Evolutionary conservation across 768 basidiomycete species (phyloP).

Genomic region (Suillus spraguei): DNA sequence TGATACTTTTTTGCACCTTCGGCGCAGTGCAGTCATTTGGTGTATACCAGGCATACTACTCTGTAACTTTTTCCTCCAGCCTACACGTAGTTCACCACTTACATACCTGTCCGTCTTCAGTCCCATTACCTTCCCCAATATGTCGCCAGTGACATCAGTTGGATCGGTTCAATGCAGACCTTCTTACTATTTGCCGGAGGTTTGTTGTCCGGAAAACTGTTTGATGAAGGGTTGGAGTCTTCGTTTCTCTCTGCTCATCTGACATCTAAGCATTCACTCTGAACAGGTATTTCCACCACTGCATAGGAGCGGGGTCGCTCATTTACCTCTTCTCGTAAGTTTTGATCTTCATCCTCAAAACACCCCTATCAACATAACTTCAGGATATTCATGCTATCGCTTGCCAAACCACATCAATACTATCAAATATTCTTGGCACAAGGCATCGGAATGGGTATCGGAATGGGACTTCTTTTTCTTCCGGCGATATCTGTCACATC

Average conservation of each 20-base stretch:
- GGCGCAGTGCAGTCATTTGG: constrained; percentile 50
- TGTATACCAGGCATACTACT: constrained; percentile 57
- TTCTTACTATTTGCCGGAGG: constrained; percentile 51
- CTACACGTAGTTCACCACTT: background rate
- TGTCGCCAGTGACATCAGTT: constrained; percentile 46
- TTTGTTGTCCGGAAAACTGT: constrained; percentile 45
- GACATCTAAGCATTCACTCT: background rate
- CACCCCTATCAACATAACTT: constrained; percentile 16
- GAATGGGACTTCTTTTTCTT: constrained; percentile 56
- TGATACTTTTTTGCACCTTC: constrained; percentile 51
- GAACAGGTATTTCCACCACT: constrained; percentile 43
- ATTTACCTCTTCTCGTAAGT: constrained; percentile 48
- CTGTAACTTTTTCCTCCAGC: constrained; percentile 27
- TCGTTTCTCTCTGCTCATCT: constrained; percentile 9
- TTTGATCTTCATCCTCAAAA: background rate
- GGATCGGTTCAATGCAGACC: constrained; percentile 55
- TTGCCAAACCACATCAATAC: constrained; percentile 47
- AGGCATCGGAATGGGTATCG: constrained; percentile 58
- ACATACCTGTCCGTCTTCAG: constrained; percentile 21
- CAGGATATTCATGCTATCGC: constrained; percentile 54
- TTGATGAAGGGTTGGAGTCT: constrained; percentile 46
- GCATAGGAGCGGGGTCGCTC: constrained; percentile 37
- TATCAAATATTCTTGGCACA: constrained; percentile 59
- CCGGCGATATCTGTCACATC: constrained; percentile 54
- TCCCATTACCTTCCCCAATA: constrained; percentile 40